These are phyloP conservation scores for Fusarium marasasianum DNA, from an alignment of 2,329 filamentous ascomycete species.

Conservation along the genomic window DNA sequence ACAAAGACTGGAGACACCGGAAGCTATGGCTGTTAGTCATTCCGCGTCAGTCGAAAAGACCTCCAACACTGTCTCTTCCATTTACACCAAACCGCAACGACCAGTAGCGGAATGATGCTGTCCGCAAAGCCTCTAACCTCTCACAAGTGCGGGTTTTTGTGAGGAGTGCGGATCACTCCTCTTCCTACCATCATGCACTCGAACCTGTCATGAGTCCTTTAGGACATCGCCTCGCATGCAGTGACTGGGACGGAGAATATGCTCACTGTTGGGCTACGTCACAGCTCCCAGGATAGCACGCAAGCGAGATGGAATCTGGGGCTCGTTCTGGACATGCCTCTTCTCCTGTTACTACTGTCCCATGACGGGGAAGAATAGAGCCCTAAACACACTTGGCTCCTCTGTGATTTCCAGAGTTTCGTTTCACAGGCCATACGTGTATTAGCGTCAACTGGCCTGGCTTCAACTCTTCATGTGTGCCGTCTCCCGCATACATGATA, in stretches of 20 bases:
- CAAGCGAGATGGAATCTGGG: background rate
- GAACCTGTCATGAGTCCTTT: background rate
- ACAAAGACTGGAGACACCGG: background rate
- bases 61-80: background rate
- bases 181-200: background rate
- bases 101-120: background rate
- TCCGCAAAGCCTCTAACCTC: background rate
- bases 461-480: background rate
- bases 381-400: background rate
- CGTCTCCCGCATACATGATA: background rate
- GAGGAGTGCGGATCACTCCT: background rate
- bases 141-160: background rate
- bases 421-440: background rate
- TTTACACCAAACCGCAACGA: background rate
- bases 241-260: too few relatives aligned
- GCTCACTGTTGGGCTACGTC: conserved; percentile 10
- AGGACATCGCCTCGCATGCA: background rate
- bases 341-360: background rate
- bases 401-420: background rate
- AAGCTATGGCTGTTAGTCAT: background rate
- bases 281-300: conserved; percentile 9
- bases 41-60: too few relatives aligned
- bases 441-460: background rate
- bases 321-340: background rate
- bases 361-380: background rate